Evolutionary conservation across 257 asterid species (phyloP).

Genomic region (Solanum tarapatanum): DNA sequence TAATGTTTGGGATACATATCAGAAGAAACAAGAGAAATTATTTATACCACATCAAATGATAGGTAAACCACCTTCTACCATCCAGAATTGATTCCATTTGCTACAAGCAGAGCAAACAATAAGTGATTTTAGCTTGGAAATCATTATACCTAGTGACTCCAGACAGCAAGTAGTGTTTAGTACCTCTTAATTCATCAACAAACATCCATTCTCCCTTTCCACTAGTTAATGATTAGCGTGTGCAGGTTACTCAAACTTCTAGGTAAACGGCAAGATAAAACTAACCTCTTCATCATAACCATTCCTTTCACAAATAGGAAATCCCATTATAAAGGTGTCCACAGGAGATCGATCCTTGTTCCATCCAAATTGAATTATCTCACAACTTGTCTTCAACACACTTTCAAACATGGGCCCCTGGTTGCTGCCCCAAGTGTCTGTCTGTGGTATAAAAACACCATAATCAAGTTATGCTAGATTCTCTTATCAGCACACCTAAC

Average conservation of each 20-base stretch:
- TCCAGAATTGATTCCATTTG: neutral
- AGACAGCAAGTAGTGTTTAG: neutral
- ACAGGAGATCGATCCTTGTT: conserved; percentile 77
- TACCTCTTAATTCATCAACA: neutral
- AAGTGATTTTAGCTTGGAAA: neutral
- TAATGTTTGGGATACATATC: neutral
- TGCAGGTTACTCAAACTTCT: neutral
- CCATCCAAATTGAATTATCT: conserved; percentile 90
- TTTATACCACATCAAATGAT: neutral
- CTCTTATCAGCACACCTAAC: conserved; percentile 6
- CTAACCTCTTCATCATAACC: conserved; percentile 81
- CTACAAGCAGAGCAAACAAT: neutral
- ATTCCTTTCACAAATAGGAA: conserved; percentile 85
- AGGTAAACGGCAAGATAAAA: neutral
- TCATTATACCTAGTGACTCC: neutral
- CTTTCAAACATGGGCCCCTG: conserved; percentile 86
- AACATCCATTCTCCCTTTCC: neutral
- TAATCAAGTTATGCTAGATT: conserved; percentile 10
- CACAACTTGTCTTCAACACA: conserved; percentile 80
- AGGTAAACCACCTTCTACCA: neutral
- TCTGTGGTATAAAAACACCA: conserved; percentile 30
- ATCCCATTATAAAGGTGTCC: conserved; percentile 89
- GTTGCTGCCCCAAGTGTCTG: conserved; percentile 64
- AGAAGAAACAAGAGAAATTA: neutral
- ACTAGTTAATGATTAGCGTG: neutral